These are phyloP conservation scores for Globisporangium barbulae DNA, from an alignment of 352 stramenopile species.

Conservation along the genomic window DNA sequence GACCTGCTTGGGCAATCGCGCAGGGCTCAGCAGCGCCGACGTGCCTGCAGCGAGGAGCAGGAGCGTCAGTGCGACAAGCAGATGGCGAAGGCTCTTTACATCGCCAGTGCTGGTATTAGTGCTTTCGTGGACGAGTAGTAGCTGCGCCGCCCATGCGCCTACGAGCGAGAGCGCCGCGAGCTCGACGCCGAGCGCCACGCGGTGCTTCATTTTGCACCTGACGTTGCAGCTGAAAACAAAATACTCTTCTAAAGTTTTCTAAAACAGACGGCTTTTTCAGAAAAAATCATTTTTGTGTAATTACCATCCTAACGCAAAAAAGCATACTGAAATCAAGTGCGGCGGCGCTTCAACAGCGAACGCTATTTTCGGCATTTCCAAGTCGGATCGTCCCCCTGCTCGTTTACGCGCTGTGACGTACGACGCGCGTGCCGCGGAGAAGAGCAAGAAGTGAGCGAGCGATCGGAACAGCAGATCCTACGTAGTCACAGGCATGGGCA, in stretches of 20 bases:
- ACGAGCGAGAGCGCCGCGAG: constrained; percentile 6
- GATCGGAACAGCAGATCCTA: neutral
- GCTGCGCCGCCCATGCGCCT: constrained; percentile 2
- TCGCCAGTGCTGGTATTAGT: neutral
- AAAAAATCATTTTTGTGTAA: too few species aligned
- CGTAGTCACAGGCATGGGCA: constrained; percentile 50
- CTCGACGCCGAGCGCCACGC: constrained; percentile 13
- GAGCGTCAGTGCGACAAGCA: constrained; percentile 1
- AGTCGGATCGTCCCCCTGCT: neutral
- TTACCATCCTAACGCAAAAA: too few species aligned
- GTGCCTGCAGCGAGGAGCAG: constrained; percentile 1
- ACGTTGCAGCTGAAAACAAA: too few species aligned
- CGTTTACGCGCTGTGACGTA: neutral
- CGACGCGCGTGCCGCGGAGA: neutral
- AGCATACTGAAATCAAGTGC: too few species aligned
- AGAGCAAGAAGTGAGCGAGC: neutral
- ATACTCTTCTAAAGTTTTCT: too few species aligned
- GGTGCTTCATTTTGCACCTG: constrained; percentile 5
- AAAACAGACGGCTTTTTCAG: too few species aligned
- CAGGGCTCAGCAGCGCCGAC: neutral
- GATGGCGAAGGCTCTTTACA: neutral
- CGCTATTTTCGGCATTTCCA: too few species aligned
- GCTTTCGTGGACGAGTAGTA: neutral
- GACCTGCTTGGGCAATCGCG: constrained; percentile 6
- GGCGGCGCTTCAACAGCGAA: too few species aligned